These are phyloP conservation scores for Sporothrix brunneoviolacea DNA, from an alignment of 2,329 filamentous ascomycete genomes.

Conservation along the genomic window DNA sequence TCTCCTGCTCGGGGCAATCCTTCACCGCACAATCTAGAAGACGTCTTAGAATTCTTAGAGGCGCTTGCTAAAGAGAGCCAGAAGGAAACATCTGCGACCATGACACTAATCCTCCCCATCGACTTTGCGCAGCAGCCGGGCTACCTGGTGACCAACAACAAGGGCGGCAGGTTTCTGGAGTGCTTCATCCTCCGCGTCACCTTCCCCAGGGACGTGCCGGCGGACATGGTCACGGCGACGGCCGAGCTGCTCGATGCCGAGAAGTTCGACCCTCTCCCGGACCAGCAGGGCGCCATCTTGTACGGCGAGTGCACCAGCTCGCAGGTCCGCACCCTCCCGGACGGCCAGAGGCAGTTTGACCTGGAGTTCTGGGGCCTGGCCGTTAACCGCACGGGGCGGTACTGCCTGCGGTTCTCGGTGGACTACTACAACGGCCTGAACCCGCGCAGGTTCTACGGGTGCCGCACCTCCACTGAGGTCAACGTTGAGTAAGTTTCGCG, in stretches of 20 bases:
- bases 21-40: no score
- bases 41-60: no score
- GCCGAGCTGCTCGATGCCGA: background rate
- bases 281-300: background rate
- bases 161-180: no score
- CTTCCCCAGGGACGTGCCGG: background rate
- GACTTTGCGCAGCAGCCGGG: no score
- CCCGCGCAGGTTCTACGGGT: background rate
- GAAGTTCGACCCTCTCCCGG: background rate
- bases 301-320: background rate
- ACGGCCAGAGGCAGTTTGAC: background rate
- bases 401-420: background rate
- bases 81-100: no score
- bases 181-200: no score
- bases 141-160: no score
- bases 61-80: no score
- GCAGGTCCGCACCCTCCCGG: background rate
- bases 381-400: background rate
- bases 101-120: no score
- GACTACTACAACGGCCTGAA: background rate
- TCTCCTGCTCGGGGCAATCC: no score
- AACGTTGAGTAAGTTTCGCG: background rate
- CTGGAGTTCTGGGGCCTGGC: slow-evolving; percentile 1
- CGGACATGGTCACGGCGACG: slow-evolving; percentile 2
- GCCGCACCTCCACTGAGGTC: background rate